These are phyloP conservation scores for Aureobasidium sp. DNA, from an alignment of 2,329 filamentous ascomycete genomes.

Conservation along the genomic window DNA sequence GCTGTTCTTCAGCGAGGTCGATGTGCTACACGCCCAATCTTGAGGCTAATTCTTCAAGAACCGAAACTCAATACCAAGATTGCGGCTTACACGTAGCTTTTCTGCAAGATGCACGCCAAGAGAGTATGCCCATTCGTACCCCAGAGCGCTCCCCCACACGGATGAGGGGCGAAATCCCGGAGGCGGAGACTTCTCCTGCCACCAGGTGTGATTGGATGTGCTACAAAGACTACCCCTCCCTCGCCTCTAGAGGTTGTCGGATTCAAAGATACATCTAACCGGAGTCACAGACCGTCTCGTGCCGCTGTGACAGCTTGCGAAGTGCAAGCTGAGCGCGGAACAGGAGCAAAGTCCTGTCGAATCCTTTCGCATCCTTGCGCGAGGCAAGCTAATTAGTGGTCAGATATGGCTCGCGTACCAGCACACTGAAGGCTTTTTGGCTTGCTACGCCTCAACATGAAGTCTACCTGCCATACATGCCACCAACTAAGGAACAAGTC, in stretches of 20 bases:
- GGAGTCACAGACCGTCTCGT: not conserved
- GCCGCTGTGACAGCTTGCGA: not conserved
- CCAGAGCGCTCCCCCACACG: not conserved
- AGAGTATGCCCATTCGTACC: constrained; percentile 1
- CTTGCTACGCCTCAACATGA: not conserved
- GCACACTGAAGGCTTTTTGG: not conserved
- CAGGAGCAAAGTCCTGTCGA: not conserved
- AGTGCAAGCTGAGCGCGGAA: not conserved
- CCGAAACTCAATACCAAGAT: not conserved
- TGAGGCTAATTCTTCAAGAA: not conserved
- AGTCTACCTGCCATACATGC: not conserved
- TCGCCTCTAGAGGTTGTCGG: not conserved
- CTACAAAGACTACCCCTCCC: not conserved
- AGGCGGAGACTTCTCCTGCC: not conserved
- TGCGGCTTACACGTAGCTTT: constrained; percentile 4
- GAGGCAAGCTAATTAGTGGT: not conserved
- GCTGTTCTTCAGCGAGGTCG: not conserved
- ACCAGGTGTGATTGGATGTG: not conserved
- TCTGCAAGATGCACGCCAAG: constrained; percentile 2
- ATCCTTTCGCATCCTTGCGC: not conserved
- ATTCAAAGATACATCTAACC: not conserved
- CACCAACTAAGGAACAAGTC: not conserved
- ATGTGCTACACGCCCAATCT: constrained; percentile 5
- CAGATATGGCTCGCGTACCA: not conserved
- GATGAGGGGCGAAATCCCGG: not conserved